Evolutionary conservation across 1,284 basidiomycete genomes (phyloP), one percentile per base, ranked within the genome.

Genomic region (Sporisorium scitamineum): DNA sequence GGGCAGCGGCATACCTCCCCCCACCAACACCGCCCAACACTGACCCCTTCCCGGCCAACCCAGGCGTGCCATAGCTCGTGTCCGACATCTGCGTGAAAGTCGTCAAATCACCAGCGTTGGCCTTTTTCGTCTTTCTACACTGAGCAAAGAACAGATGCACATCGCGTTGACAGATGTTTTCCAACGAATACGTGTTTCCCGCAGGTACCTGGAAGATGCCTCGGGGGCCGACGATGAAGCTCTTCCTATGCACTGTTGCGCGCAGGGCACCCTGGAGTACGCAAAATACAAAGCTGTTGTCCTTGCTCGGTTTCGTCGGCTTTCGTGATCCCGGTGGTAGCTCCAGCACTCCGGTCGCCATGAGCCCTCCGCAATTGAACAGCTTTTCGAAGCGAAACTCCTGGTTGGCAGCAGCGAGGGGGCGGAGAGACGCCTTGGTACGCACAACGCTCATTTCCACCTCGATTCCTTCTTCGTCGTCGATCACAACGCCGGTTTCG

Each of bases 141-240:
- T 98, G 97, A 0, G 94, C 91, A 86, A 99, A 99, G 87, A 96
- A 96, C 9, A 99, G 86, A 80, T 90, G 90, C 13, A 92, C 92
- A 54, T 92, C 91, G 31, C 93, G 90, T 47, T 92, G 89, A 20
- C 90, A 90, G 24, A 96, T 91, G 85, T 98, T 98, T 81, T 92
- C 89, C 83, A 99, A 93, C 59, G 90, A 90, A 86, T 99, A 99
- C 8, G 89, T 89, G 86, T 99, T 99, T 29, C 94, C 94, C 93
- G 80, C 14, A 2, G 95, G 95, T 26, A 97, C 91, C 80, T 97
- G 89, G 85, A 97, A 96, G 89, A 92, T 92, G 7, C 91, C 94
- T 13, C 93, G 94, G 1, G 92, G 90, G 8, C 92, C 90, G 47
- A 98, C 88, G 48, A 93, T 87, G 80, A 94, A 92, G 56, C 88